Evolutionary conservation across 345 rosid genomes (phyloP), one percentile per base, ranked within the genome.

Genomic region (Lenwebbia sp.): DNA sequence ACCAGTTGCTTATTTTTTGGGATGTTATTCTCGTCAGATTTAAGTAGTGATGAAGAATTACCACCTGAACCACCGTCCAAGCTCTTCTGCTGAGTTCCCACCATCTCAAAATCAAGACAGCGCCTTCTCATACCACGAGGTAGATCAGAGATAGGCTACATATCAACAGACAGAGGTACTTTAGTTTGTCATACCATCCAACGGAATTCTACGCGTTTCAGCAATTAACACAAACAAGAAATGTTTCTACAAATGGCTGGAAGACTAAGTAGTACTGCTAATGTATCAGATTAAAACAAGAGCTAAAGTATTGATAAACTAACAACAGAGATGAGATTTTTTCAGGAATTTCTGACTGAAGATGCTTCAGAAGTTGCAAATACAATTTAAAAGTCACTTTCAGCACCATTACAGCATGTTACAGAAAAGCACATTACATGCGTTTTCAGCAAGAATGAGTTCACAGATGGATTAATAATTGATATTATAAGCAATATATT

Each of bases 71-170:
- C 86, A 54, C 86, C 85, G 52, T 87, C 89, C 52, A 86, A 83
- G 88, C 88, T 89, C 92, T 91, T 96, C 88, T 89, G 91, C 87
- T 90, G 88, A 85, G 91, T 91, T 87, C 93, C 94, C 52, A 85
- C 92, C 91, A 88, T 90, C 90, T 94, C 98, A 90, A 96, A 97
- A 92, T 97, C 98, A 41, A 97, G 90, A 91, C 99, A 97, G 44
- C 99, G 98, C 89, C 99, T 94, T 88, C 96, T 89, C 92, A 96
- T 89, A 87, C 99, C 96, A 86, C 96, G 95, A 84, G 94, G 92
- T 93, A 94, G 87, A 90, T 86, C 90, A 62, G 92, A 91, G 88
- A 89, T 86, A 82, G 90, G 85, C 98, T 97, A 88, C 82, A 87
- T 54, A 86, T 89, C 85, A 82, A 54, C 10, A 33, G 60, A 30